Evolutionary conservation across 1,284 basidiomycete species (phyloP).

Genomic region (Microbotryum intermedium): DNA sequence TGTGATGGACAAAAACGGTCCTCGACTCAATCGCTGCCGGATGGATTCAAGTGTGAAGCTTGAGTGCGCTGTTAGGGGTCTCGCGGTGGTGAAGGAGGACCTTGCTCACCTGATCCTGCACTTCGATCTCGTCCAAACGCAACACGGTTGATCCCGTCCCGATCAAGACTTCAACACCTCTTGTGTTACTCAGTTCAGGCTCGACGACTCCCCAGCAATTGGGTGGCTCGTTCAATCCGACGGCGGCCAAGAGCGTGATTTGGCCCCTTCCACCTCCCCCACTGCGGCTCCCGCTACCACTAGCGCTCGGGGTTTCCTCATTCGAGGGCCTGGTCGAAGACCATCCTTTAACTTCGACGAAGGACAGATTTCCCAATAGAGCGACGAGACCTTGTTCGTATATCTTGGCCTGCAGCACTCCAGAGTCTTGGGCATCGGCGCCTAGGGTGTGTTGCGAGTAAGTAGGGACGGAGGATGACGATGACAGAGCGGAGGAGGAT

Average conservation of each 20-base stretch:
- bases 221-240: conserved; percentile 66
- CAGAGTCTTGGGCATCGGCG: conserved; percentile 71
- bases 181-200: conserved; percentile 71
- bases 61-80: no score
- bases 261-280: neutral
- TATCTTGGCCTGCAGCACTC: conserved; percentile 69
- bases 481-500: conserved; percentile 39
- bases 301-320: neutral
- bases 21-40: conserved; percentile 59
- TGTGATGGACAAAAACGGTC: conserved; percentile 77
- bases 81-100: neutral
- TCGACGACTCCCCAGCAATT: conserved; percentile 76
- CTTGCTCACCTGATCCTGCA: conserved; percentile 57
- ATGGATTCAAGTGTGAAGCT: neutral
- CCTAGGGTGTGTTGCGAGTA: conserved; percentile 80
- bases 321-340: neutral
- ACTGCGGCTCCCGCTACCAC: neutral
- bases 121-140: conserved; percentile 75
- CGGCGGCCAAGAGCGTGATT: conserved; percentile 21
- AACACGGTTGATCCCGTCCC: conserved; percentile 66
- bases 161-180: conserved; percentile 76
- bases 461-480: conserved; percentile 61
- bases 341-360: conserved; percentile 81
- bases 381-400: conserved; percentile 81
- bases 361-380: conserved; percentile 62